These are phyloP conservation scores for Quercus robur DNA, from an alignment of 306 rosid genomes.

Conservation along the genomic window DNA sequence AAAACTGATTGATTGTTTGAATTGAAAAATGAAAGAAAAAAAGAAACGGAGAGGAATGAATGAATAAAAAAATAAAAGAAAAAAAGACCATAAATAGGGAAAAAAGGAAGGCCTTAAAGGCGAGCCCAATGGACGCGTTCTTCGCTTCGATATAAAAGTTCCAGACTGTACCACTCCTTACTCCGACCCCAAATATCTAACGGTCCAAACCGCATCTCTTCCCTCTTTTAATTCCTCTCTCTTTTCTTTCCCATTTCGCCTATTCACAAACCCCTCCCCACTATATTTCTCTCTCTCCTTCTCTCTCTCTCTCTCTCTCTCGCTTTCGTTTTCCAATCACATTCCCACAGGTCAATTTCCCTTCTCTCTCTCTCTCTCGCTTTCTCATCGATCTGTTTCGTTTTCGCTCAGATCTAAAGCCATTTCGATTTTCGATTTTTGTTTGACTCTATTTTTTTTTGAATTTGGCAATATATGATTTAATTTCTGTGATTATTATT, in stretches of 20 bases:
- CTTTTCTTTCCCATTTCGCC: slow-evolving; percentile 22
- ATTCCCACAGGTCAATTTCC: slow-evolving; percentile 39
- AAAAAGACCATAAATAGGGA: not conserved
- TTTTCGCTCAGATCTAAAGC: slow-evolving; percentile 34
- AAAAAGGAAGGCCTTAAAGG: not conserved
- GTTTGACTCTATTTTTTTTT: not conserved
- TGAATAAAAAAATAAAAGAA: not conserved
- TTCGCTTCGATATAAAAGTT: not conserved
- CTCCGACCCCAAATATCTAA: slow-evolving; percentile 29
- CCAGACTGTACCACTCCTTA: not conserved
- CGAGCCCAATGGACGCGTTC: slow-evolving; percentile 32
- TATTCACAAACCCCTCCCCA: not conserved
- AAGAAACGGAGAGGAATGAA: too few species aligned
- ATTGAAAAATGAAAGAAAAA: too few species aligned
- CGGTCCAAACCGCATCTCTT: slow-evolving; percentile 47
- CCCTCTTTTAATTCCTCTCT: slow-evolving; percentile 36
- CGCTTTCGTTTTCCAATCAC: slow-evolving; percentile 31
- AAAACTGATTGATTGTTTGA: too few species aligned
- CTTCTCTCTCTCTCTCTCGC: too few species aligned
- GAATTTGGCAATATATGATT: not conserved
- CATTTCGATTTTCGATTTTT: not conserved
- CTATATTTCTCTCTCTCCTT: not conserved
- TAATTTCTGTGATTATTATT: not conserved
- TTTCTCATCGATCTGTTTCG: slow-evolving; percentile 10
- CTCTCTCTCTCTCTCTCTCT: slow-evolving; percentile 2